Percentiles rank a stretch among this genome's conserved stretches.
phyloP scores from a whole-genome alignment of 805 yeast genomes.

The Brettanomyces sp. region DNA sequence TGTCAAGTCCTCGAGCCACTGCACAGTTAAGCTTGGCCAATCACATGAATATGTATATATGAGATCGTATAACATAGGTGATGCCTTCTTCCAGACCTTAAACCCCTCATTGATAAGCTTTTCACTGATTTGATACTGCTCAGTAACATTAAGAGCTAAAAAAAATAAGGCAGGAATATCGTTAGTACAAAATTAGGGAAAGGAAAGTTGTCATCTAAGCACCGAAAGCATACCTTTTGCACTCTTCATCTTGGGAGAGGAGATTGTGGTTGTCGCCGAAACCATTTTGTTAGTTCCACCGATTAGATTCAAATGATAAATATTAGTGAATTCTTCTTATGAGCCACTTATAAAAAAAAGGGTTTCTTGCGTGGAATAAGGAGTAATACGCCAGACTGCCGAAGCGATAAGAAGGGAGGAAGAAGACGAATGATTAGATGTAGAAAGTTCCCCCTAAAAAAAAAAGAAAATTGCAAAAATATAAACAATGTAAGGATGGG shows the following conservation, averaged over 20 bases:
- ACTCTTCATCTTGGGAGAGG: neutral
- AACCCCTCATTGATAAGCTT: constrained; percentile 68
- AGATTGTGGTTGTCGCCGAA: neutral
- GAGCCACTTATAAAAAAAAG: too few relatives aligned
- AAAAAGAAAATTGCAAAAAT: too few relatives aligned
- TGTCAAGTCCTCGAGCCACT: constrained; percentile 48
- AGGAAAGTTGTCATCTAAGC: neutral
- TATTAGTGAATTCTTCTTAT: too few relatives aligned
- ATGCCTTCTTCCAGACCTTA: constrained; percentile 77
- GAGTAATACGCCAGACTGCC: too few relatives aligned
- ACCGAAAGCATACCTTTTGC: neutral
- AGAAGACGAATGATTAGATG: too few relatives aligned
- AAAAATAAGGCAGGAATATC: constrained; percentile 4
- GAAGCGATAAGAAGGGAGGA: too few relatives aligned
- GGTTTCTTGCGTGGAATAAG: too few relatives aligned
- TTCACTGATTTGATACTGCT: constrained; percentile 43
- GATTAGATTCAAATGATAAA: too few relatives aligned
- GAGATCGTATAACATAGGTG: constrained; percentile 68
- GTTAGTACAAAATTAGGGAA: neutral
- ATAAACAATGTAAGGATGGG: too few relatives aligned
- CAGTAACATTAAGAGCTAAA: constrained; percentile 16
- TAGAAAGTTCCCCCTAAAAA: too few relatives aligned
- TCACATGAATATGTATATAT: constrained; percentile 58
- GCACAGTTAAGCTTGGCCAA: constrained; percentile 64
- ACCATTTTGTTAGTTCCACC: neutral